Percentiles rank a stretch among this genome's conserved stretches.
These are phyloP conservation scores for Tetrapisispora phaffii DNA, from an alignment of 805 yeast genomes.

Conservation along the genomic window DNA sequence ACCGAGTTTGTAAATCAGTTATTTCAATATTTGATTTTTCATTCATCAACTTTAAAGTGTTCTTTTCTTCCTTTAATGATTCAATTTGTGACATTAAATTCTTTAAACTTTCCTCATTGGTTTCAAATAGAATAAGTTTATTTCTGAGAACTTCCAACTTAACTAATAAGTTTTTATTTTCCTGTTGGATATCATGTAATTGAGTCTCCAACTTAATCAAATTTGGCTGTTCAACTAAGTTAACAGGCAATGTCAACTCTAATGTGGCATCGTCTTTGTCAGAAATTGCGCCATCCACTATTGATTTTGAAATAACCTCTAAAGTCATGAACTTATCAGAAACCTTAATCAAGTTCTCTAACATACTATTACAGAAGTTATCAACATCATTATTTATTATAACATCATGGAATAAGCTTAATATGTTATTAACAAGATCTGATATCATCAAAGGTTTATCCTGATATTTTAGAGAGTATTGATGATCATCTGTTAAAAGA, in stretches of 20 bases:
- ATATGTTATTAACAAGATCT: not conserved
- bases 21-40: conserved; percentile 5
- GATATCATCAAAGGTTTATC: no score
- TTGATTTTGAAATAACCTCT: no score
- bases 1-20: not conserved
- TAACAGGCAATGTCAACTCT: not conserved
- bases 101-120: not conserved
- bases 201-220: not conserved
- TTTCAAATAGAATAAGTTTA: not conserved
- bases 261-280: not conserved
- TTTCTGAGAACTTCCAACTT: not conserved
- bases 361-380: not conserved
- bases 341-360: not conserved
- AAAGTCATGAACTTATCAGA: no score
- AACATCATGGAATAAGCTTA: not conserved
- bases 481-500: not conserved
- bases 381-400: not conserved
- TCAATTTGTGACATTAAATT: not conserved
- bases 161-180: not conserved
- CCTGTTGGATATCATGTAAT: not conserved
- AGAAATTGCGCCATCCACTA: not conserved
- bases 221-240: not conserved
- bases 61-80: not conserved
- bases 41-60: not conserved
- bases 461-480: no score